Percentiles rank a stretch among this genome's conserved stretches.
phyloP scores from a whole-genome alignment of 2,329 filamentous ascomycete genomes.

The Alternaria arborescens region DNA sequence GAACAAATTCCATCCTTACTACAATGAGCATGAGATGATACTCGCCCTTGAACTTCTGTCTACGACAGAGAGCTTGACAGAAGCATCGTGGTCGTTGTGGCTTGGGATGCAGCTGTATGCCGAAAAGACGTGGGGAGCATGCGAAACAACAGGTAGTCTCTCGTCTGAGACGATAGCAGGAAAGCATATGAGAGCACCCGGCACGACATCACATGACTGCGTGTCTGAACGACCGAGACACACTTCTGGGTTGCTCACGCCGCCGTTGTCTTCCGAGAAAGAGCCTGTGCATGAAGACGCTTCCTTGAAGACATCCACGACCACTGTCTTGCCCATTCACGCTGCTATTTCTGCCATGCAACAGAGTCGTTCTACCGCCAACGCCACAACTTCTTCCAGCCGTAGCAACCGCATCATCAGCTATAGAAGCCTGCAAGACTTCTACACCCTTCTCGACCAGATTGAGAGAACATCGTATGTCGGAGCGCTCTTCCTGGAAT shows the following conservation, averaged over 20 bases:
- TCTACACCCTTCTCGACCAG: constrained; percentile 38
- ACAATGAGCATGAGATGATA: constrained; percentile 37
- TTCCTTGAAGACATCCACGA: background rate
- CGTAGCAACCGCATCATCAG: constrained; percentile 11
- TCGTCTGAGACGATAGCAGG: background rate
- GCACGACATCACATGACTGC: constrained; percentile 24
- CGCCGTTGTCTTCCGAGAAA: background rate
- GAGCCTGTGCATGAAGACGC: background rate
- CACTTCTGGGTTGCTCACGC: background rate
- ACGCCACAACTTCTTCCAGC: background rate
- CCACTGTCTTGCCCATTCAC: background rate
- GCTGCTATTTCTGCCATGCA: background rate
- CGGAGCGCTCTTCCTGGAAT: constrained; percentile 13
- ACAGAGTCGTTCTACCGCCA: background rate
- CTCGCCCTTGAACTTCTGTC: constrained; percentile 32
- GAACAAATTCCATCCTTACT: constrained; percentile 38
- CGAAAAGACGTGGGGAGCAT: constrained; percentile 2
- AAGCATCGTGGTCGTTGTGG: constrained; percentile 34
- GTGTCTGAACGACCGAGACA: background rate
- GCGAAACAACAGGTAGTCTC: background rate
- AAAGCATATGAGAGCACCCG: background rate
- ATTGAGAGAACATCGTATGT: constrained; percentile 33
- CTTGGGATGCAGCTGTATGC: constrained; percentile 22
- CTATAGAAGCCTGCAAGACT: constrained; percentile 36
- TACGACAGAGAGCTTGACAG: constrained; percentile 26